Conservation (phyloP, 202 grass and related monocot genomes). For the Elaeis oleifera region DNA sequence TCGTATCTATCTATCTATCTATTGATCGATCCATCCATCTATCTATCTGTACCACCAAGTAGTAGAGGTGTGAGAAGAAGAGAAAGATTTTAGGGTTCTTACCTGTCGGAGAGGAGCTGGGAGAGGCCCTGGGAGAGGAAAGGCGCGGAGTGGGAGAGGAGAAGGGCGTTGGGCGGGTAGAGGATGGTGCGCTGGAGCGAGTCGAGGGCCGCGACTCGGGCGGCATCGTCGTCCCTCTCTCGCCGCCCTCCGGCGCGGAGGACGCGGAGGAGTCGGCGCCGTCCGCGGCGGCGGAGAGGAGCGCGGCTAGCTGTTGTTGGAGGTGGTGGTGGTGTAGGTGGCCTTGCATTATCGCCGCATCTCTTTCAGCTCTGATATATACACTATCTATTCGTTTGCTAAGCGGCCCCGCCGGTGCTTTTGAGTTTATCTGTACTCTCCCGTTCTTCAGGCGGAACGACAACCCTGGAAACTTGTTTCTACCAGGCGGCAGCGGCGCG, state of each 20-base stretch:
- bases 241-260: neutral
- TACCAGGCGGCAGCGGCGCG: too few relatives aligned
- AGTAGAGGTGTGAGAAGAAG: too few relatives aligned
- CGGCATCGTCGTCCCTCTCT: conserved; percentile 43
- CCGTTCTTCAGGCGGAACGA: too few relatives aligned
- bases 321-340: conserved; percentile 51
- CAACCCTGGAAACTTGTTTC: too few relatives aligned
- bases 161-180: conserved; percentile 61
- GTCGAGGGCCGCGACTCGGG: conserved; percentile 56
- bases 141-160: conserved; percentile 65
- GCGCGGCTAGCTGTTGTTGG: conserved; percentile 50
- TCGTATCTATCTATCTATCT: too few relatives aligned
- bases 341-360: too few relatives aligned
- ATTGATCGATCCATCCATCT: too few relatives aligned
- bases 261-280: neutral
- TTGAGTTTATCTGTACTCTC: too few relatives aligned
- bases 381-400: too few relatives aligned
- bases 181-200: conserved; percentile 73
- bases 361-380: too few relatives aligned
- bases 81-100: conserved; percentile 11
- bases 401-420: too few relatives aligned
- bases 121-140: conserved; percentile 65
- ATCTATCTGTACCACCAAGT: too few relatives aligned
- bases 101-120: conserved; percentile 80
- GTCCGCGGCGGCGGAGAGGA: conserved; percentile 51